phyloP scores from a whole-genome alignment of 768 basidiomycete species.

The Symmetrospora coprosmae region DNA sequence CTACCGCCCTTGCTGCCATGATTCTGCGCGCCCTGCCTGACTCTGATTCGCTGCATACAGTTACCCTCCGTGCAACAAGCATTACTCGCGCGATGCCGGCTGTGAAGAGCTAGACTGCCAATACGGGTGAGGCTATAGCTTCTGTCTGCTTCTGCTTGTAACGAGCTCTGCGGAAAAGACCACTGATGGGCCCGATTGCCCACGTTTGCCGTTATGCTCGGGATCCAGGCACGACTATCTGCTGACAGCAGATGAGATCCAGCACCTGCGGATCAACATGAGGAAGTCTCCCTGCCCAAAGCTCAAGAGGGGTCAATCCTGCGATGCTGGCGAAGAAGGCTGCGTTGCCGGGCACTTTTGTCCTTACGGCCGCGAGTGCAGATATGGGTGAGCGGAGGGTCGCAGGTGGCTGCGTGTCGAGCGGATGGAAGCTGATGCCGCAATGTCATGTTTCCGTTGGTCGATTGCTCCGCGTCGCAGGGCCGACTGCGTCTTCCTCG shows the following conservation, averaged over 20 bases:
- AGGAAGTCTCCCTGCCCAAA: neutral
- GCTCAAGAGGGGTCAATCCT: neutral
- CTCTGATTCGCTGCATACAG: neutral
- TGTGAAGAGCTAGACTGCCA: neutral
- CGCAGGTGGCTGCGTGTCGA: too few species aligned
- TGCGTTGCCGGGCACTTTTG: constrained; percentile 9
- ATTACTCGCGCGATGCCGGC: neutral
- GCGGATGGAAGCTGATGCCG: too few species aligned
- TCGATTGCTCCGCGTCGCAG: too few species aligned
- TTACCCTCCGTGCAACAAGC: constrained; percentile 7
- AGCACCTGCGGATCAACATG: neutral
- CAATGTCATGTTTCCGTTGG: too few species aligned
- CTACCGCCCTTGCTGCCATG: neutral
- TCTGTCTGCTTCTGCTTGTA: too few species aligned
- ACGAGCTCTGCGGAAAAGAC: too few species aligned
- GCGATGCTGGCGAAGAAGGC: neutral
- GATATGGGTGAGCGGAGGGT: too few species aligned
- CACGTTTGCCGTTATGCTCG: too few species aligned
- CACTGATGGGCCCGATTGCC: too few species aligned
- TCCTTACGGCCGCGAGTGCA: constrained; percentile 11
- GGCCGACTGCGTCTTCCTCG: too few species aligned
- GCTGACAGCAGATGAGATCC: neutral
- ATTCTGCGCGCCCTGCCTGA: neutral
- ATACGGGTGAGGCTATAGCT: too few species aligned
- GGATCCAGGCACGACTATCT: constrained; percentile 18